phyloP scores from a whole-genome alignment of 164 flowering plant genomes.

The Sedum album region DNA sequence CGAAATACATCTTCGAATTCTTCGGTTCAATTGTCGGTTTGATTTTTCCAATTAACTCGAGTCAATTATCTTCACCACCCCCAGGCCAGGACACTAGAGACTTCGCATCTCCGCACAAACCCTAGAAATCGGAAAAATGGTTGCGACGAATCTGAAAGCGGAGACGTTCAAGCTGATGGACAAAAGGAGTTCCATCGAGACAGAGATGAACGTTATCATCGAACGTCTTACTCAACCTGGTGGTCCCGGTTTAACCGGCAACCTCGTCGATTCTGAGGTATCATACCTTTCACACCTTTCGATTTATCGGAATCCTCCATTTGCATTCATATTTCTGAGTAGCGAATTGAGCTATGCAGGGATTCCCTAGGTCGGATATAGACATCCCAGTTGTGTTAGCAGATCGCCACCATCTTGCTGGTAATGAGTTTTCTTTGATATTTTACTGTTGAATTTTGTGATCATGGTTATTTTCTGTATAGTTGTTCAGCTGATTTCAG shows the following conservation, averaged over 20 bases:
- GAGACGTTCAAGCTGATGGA: conserved; percentile 62
- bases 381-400: conserved; percentile 63
- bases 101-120: background rate
- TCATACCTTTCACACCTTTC: background rate
- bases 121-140: conserved; percentile 37
- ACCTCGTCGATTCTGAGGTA: conserved; percentile 76
- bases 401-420: conserved; percentile 66
- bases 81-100: background rate
- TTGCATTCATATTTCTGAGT: background rate
- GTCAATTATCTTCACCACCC: background rate
- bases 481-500: too few species aligned
- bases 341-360: conserved; percentile 28
- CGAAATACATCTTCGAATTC: background rate
- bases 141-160: conserved; percentile 67
- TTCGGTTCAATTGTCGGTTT: background rate
- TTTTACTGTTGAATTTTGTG: background rate
- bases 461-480: too few species aligned
- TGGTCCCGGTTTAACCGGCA: conserved; percentile 85
- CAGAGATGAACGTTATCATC: conserved; percentile 73
- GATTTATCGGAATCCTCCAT: background rate
- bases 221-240: conserved; percentile 58
- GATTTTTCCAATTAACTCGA: background rate
- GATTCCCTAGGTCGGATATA: conserved; percentile 79
- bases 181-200: conserved; percentile 46
- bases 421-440: conserved; percentile 22